phyloP scores from a whole-genome alignment of 345 rosid species.

The Linum trigynum region DNA sequence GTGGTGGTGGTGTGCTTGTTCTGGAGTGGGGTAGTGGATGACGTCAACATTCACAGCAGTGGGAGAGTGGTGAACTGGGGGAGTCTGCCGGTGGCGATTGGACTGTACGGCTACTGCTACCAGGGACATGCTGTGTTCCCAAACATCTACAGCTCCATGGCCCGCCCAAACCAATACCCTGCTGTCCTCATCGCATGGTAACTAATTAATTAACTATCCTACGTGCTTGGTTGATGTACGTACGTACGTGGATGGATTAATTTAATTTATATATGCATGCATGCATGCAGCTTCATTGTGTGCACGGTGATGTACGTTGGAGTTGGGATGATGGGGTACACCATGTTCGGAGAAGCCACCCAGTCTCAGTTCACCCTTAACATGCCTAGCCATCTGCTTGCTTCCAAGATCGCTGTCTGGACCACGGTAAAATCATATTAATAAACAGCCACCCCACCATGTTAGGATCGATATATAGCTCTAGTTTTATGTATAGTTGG shows the following conservation, averaged over 20 bases:
- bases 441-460: too few species aligned
- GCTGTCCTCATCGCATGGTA: conserved; percentile 69
- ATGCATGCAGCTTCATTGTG: conserved; percentile 44
- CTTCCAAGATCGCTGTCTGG: conserved; percentile 92
- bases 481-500: too few species aligned
- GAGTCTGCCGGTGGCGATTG: conserved; percentile 83
- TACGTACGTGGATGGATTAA: background rate
- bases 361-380: conserved; percentile 83
- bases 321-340: conserved; percentile 79
- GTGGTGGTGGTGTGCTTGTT: conserved; percentile 74
- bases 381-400: conserved; percentile 70
- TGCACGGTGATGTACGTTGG: conserved; percentile 79
- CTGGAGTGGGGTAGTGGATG: conserved; percentile 79
- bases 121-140: conserved; percentile 99
- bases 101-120: conserved; percentile 88
- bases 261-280: conserved; percentile 5
- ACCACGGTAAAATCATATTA: conserved; percentile 43
- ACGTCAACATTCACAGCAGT: conserved; percentile 55
- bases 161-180: conserved; percentile 61
- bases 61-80: conserved; percentile 58
- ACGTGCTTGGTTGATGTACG: background rate
- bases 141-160: conserved; percentile 90
- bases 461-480: background rate
- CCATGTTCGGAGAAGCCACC: conserved; percentile 73
- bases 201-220: background rate